phyloP scores from a whole-genome alignment of 345 rosid species.

The Acer campestre region DNA sequence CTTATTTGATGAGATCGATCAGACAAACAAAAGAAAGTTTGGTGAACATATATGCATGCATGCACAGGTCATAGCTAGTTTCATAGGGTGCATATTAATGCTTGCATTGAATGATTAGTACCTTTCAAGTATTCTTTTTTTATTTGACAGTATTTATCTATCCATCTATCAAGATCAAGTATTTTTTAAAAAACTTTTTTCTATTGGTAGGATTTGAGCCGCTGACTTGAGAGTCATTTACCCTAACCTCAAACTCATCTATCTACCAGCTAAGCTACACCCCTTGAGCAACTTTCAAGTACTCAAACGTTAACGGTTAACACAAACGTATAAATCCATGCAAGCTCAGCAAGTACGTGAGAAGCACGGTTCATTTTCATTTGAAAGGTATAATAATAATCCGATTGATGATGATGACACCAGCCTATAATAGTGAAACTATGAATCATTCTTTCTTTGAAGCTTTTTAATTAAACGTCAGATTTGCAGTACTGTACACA shows the following conservation, averaged over 20 bases:
- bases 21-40: not conserved
- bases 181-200: too few species aligned
- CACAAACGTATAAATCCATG: not conserved
- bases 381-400: not conserved
- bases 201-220: too few species aligned
- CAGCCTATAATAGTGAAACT: not conserved
- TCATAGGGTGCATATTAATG: not conserved
- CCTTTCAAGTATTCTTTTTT: too few species aligned
- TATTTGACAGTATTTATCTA: too few species aligned
- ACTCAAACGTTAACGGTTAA: not conserved
- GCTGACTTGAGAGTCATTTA: too few species aligned
- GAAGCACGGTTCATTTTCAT: not conserved
- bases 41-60: not conserved
- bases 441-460: not conserved
- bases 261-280: too few species aligned
- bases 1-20: not conserved
- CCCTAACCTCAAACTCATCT: too few species aligned
- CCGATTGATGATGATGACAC: not conserved
- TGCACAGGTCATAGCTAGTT: not conserved
- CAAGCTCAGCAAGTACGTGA: not conserved
- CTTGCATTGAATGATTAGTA: not conserved
- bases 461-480: too few species aligned
- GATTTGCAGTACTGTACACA: too few species aligned
- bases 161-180: too few species aligned
- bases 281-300: not conserved